Evolutionary conservation across 1,284 basidiomycete genomes (phyloP).

Genomic region (Malassezia brasiliensis): DNA sequence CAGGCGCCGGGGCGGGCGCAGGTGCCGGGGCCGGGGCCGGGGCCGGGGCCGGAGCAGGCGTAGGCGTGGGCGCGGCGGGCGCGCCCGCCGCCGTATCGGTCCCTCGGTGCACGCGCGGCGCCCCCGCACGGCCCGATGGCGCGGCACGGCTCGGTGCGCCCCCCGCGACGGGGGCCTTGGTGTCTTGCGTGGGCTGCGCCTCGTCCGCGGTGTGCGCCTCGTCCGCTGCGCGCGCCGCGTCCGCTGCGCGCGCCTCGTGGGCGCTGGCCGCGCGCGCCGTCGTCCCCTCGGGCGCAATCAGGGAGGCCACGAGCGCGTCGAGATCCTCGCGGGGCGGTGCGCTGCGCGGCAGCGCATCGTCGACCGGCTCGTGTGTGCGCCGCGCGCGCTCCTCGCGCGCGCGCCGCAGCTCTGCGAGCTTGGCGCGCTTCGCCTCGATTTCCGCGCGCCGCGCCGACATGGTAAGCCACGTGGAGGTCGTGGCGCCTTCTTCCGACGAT

Average conservation of each 20-base stretch:
- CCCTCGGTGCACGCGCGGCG: no score
- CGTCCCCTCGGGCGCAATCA: conserved; percentile 1
- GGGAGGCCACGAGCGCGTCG: conserved; percentile 39
- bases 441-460: conserved; percentile 59
- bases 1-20: neutral
- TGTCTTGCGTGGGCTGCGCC: no score
- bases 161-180: no score
- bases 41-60: neutral
- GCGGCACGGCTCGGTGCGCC: no score
- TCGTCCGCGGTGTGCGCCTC: no score
- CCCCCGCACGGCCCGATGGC: no score
- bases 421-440: conserved; percentile 81
- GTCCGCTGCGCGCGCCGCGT: no score
- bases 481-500: neutral
- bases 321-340: conserved; percentile 21
- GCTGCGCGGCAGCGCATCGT: neutral
- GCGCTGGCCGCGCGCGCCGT: no score
- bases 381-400: conserved; percentile 59
- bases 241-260: no score
- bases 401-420: conserved; percentile 71
- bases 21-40: conserved; percentile 47
- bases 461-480: conserved; percentile 1
- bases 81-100: no score
- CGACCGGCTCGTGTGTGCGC: conserved; percentile 1
- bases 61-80: neutral